Percentiles rank a stretch among this genome's conserved stretches.
Conservation (phyloP, 179 eudicot species). For the Heliamphora pulchella region DNA sequence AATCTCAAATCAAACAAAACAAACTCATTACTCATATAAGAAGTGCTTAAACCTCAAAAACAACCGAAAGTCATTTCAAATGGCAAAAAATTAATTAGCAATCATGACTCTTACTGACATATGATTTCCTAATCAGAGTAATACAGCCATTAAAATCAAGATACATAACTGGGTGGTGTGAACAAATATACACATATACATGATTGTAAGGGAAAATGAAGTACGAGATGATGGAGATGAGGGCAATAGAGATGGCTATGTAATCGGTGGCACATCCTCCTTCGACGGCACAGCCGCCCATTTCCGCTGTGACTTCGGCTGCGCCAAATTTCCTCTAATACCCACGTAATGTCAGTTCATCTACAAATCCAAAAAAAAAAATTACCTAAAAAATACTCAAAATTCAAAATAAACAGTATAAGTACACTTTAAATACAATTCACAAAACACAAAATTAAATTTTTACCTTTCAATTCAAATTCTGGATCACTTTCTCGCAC, state of each 20-base stretch:
- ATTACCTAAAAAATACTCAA: too few relatives aligned
- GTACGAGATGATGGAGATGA: constrained; percentile 54
- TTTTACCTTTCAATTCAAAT: too few relatives aligned
- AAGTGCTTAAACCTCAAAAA: not conserved
- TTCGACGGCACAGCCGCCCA: constrained; percentile 38
- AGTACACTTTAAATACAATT: too few relatives aligned
- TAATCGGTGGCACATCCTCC: constrained; percentile 90
- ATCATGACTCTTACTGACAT: not conserved
- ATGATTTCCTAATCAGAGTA: not conserved
- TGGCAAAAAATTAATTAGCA: not conserved
- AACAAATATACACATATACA: not conserved
- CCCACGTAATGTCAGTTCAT: too few relatives aligned
- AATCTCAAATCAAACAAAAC: not conserved
- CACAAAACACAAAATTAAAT: too few relatives aligned
- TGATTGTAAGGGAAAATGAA: constrained; percentile 13
- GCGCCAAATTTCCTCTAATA: not conserved
- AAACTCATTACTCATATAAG: not conserved
- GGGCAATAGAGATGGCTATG: constrained; percentile 50
- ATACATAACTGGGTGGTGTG: not conserved
- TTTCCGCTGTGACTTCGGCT: constrained; percentile 10
- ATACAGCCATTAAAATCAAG: not conserved
- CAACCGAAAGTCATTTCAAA: not conserved
- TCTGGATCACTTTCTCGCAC: not conserved
- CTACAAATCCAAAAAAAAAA: too few relatives aligned
- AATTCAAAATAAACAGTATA: too few relatives aligned